Conservation (phyloP, 1,284 basidiomycete genomes). For the Ganoderma meredithae region DNA sequence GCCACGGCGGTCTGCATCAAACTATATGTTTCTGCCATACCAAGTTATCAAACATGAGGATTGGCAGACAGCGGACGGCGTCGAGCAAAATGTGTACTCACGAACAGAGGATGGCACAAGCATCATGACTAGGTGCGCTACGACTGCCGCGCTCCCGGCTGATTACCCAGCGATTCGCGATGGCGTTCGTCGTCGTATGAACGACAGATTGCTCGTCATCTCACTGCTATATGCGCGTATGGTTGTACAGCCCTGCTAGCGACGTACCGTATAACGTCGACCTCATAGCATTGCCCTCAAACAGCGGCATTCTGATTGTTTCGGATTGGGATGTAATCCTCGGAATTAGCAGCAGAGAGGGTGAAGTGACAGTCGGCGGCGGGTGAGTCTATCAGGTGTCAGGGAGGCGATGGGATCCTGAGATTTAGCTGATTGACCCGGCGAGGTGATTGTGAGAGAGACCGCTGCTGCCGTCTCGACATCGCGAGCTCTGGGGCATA, state of each 20-base stretch:
- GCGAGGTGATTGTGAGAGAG: slow-evolving; percentile 4
- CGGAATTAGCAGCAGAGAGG: background rate
- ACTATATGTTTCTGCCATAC: slow-evolving; percentile 63
- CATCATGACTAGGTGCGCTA: slow-evolving; percentile 32
- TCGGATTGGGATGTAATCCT: background rate
- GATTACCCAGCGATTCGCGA: slow-evolving; percentile 3
- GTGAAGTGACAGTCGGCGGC: background rate
- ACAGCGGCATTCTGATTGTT: slow-evolving; percentile 24
- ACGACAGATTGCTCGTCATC: slow-evolving; percentile 4
- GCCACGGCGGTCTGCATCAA: slow-evolving; percentile 78
- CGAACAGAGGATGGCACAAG: slow-evolving; percentile 34
- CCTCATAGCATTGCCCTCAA: slow-evolving; percentile 25
- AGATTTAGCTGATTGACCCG: background rate
- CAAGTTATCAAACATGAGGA: background rate
- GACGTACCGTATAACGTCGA: slow-evolving; percentile 31
- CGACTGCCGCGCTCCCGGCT: slow-evolving; percentile 28
- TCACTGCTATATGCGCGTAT: background rate
- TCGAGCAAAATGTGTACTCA: slow-evolving; percentile 23
- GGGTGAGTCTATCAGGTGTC: background rate
- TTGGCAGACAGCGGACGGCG: background rate
- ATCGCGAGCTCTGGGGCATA: slow-evolving; percentile 18
- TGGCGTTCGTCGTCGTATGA: background rate
- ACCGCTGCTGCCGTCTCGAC: slow-evolving; percentile 12
- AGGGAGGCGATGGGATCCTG: slow-evolving; percentile 1
- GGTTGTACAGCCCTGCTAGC: background rate